Conservation (phyloP, 208 protist genomes). For the Naegleria gruberi region DNA sequence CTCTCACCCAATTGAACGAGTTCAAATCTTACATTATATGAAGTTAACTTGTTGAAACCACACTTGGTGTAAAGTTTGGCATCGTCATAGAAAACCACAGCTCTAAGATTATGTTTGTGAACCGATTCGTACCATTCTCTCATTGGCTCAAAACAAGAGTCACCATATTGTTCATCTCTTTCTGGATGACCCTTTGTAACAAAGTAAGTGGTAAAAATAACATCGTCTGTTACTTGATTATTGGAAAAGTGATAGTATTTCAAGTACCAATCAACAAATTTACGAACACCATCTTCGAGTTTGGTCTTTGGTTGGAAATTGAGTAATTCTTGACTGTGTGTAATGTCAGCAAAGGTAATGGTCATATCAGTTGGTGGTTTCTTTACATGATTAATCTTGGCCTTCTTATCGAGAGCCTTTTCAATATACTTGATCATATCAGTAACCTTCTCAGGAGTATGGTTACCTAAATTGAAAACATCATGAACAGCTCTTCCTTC, state of each 20-base stretch:
- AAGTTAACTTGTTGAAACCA: not conserved
- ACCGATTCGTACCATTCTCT: not conserved
- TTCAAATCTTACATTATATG: not conserved
- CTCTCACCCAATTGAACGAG: not conserved
- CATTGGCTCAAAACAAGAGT: not conserved
- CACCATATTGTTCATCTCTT: not conserved
- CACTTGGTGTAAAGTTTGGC: not conserved
- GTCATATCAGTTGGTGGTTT: not conserved
- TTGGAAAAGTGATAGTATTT: not conserved
- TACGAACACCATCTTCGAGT: not conserved
- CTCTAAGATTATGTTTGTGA: not conserved
- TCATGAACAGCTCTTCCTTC: not conserved
- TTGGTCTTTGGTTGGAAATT: not conserved
- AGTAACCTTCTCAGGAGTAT: not conserved
- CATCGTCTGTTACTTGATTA: not conserved
- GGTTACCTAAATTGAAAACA: not conserved
- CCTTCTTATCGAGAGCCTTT: not conserved
- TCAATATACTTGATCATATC: not conserved
- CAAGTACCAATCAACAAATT: not conserved
- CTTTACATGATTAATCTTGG: not conserved
- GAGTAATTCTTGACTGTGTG: not conserved
- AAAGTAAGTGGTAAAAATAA: not conserved
- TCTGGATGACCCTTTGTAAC: not conserved
- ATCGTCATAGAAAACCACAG: conserved; percentile 3
- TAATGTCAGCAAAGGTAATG: not conserved